phyloP scores from a whole-genome alignment of 2,329 filamentous ascomycete species.

The Thyridium curvatum region DNA sequence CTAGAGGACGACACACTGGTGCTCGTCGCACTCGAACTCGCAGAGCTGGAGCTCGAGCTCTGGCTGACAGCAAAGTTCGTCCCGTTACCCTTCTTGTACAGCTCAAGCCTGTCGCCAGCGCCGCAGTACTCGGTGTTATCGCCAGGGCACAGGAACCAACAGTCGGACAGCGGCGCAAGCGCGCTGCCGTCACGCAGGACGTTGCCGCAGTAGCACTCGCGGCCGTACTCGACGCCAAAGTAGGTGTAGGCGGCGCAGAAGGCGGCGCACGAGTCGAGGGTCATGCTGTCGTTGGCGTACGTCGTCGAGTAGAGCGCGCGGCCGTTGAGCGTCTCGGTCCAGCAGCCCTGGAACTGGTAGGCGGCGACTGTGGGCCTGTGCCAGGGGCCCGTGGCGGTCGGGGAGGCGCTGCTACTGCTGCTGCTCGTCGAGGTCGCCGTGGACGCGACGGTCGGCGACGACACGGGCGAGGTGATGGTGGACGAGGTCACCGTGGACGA shows the following conservation, averaged over 20 bases:
- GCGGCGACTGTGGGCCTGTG: slow-evolving; percentile 32
- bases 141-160: slow-evolving; percentile 10
- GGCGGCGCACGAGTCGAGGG: slow-evolving; percentile 38
- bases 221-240: slow-evolving; percentile 42
- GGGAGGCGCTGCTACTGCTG: background rate
- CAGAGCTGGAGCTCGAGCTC: background rate
- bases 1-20: background rate
- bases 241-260: slow-evolving; percentile 38
- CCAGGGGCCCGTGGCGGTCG: slow-evolving; percentile 24
- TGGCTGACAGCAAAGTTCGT: background rate
- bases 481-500: slow-evolving; percentile 4
- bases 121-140: slow-evolving; percentile 8
- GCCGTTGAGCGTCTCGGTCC: slow-evolving; percentile 46
- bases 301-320: slow-evolving; percentile 47
- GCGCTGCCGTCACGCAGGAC: slow-evolving; percentile 3
- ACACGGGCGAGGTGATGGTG: slow-evolving; percentile 4
- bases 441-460: too few relatives aligned
- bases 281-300: slow-evolving; percentile 37
- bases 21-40: slow-evolving; percentile 3
- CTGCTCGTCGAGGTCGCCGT: slow-evolving; percentile 1
- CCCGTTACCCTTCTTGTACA: slow-evolving; percentile 4
- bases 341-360: slow-evolving; percentile 44
- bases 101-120: slow-evolving; percentile 6
- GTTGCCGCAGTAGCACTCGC: slow-evolving; percentile 46
- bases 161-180: slow-evolving; percentile 1